These are phyloP conservation scores for Bryopsis sp. DNA, from an alignment of 139 green algal species.

Conservation along the genomic window DNA sequence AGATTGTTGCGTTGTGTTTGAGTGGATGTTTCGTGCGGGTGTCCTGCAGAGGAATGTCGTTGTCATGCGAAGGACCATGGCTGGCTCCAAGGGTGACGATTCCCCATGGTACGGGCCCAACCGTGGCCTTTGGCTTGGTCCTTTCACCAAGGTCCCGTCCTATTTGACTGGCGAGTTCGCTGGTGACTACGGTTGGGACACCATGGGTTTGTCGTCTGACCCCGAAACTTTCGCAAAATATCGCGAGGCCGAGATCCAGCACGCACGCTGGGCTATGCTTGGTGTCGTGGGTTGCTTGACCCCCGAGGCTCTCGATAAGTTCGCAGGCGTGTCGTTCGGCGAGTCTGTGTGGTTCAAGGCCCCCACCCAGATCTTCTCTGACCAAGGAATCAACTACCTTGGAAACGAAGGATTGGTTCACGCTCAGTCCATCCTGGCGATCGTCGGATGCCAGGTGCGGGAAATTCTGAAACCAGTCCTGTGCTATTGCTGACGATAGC, in stretches of 20 bases:
- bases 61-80: neutral
- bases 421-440: slow-evolving; percentile 84
- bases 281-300: slow-evolving; percentile 43
- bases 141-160: slow-evolving; percentile 54
- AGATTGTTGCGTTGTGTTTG: too few relatives aligned
- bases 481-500: too few relatives aligned
- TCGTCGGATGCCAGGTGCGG: slow-evolving; percentile 74
- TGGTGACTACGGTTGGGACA: slow-evolving; percentile 87
- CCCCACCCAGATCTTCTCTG: slow-evolving; percentile 37
- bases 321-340: slow-evolving; percentile 30
- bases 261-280: slow-evolving; percentile 72
- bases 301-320: slow-evolving; percentile 29
- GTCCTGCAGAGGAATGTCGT: too few relatives aligned
- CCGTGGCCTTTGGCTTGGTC: slow-evolving; percentile 63
- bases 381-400: slow-evolving; percentile 68
- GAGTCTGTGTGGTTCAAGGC: slow-evolving; percentile 51
- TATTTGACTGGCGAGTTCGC: slow-evolving; percentile 75
- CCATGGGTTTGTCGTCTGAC: slow-evolving; percentile 75
- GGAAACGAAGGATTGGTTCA: slow-evolving; percentile 70
- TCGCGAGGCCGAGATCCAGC: slow-evolving; percentile 52
- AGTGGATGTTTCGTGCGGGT: too few relatives aligned
- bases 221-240: slow-evolving; percentile 45
- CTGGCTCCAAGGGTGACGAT: neutral
- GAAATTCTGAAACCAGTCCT: too few relatives aligned
- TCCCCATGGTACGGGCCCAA: slow-evolving; percentile 37